Evolutionary conservation across 2,329 filamentous ascomycete genomes (phyloP).

Genomic region (Cladosporium austrohemisphaericum): DNA sequence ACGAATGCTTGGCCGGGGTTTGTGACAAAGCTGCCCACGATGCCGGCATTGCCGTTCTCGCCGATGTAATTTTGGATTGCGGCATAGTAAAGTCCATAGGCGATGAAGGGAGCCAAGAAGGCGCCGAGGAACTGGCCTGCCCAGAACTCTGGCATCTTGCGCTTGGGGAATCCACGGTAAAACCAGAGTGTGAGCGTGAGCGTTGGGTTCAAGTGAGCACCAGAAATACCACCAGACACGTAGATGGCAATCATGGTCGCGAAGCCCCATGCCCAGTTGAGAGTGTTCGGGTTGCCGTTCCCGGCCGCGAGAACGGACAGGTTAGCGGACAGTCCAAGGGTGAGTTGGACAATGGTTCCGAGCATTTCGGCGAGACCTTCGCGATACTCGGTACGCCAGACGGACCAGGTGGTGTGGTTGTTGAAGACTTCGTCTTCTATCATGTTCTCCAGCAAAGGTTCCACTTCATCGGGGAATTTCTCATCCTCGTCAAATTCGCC

Average conservation of each 20-base stretch:
- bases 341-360: conserved; percentile 37
- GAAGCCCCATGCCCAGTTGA: conserved; percentile 48
- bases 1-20: conserved; percentile 41
- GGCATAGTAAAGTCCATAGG: conserved; percentile 43
- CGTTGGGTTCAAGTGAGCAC: conserved; percentile 48
- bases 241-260: conserved; percentile 48
- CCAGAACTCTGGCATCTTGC: conserved; percentile 50
- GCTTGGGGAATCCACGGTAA: conserved; percentile 52
- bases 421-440: conserved; percentile 50
- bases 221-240: conserved; percentile 45
- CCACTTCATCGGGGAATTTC: conserved; percentile 41
- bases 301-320: conserved; percentile 34
- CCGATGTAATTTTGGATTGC: conserved; percentile 34
- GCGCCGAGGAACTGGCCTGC: conserved; percentile 52
- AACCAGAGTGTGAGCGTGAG: conserved; percentile 41
- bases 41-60: conserved; percentile 22
- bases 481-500: conserved; percentile 34
- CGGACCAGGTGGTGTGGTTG: conserved; percentile 43
- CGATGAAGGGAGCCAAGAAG: conserved; percentile 47
- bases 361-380: conserved; percentile 54
- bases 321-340: conserved; percentile 50
- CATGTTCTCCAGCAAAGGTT: conserved; percentile 41
- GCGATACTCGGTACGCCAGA: conserved; percentile 48
- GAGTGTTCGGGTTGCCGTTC: conserved; percentile 41
- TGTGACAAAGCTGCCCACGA: conserved; percentile 45